phyloP scores from a whole-genome alignment of 2,329 filamentous ascomycete genomes.

The Cladophialophora carrionii region DNA sequence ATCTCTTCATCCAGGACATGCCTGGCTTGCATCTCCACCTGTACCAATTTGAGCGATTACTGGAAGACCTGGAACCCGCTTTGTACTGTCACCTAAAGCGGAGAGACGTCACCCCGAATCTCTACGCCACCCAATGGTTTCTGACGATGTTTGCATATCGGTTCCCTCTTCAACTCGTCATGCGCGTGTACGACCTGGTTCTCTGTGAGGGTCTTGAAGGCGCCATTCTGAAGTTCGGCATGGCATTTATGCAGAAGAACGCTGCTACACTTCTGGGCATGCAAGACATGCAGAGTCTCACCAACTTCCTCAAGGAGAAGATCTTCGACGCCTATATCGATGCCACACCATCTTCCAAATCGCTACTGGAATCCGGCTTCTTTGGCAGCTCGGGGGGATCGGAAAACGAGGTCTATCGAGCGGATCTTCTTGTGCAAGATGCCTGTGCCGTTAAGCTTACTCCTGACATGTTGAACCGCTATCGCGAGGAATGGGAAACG shows the following conservation, averaged over 20 bases:
- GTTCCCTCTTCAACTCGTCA: constrained; percentile 91
- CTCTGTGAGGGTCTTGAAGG: constrained; percentile 85
- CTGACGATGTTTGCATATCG: constrained; percentile 97
- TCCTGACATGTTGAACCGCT: constrained; percentile 76
- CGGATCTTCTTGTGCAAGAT: constrained; percentile 89
- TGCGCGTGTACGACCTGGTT: constrained; percentile 95
- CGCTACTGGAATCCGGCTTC: constrained; percentile 93
- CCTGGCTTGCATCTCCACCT: constrained; percentile 89
- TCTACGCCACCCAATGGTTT: constrained; percentile 99
- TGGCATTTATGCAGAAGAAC: constrained; percentile 97
- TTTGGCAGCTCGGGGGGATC: constrained; percentile 87
- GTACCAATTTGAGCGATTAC: constrained; percentile 89
- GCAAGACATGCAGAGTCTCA: constrained; percentile 88
- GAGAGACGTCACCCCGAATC: constrained; percentile 81
- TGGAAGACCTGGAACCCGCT: constrained; percentile 92
- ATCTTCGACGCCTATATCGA: constrained; percentile 98
- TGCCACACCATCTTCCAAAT: constrained; percentile 85
- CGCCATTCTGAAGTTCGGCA: constrained; percentile 90
- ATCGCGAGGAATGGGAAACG: constrained; percentile 89
- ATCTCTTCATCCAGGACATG: constrained; percentile 96
- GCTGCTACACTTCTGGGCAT: constrained; percentile 74
- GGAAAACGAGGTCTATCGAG: constrained; percentile 94
- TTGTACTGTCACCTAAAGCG: constrained; percentile 92
- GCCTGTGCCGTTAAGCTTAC: constrained; percentile 87
- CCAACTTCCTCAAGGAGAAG: constrained; percentile 87